These are phyloP conservation scores for Truncatella angustata DNA, from an alignment of 2,329 filamentous ascomycete species.

Conservation along the genomic window DNA sequence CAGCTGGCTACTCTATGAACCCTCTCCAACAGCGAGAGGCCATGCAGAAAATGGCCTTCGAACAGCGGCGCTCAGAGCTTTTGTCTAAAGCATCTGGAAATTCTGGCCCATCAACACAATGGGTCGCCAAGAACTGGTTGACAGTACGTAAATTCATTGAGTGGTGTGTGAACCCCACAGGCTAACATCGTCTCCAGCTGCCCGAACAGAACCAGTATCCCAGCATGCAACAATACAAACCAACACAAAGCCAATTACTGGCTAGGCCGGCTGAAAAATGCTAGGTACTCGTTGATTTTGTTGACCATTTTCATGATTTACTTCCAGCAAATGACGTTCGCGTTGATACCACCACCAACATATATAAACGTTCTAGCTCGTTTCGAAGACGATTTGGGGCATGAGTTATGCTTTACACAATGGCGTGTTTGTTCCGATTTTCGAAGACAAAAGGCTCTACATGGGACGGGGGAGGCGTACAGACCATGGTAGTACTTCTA, in stretches of 20 bases:
- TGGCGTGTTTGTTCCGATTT: too few species aligned
- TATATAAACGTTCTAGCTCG: too few species aligned
- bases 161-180: not conserved
- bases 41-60: conserved; percentile 43
- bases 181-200: not conserved
- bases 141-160: conserved; percentile 26
- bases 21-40: conserved; percentile 48
- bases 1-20: conserved; percentile 35
- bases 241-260: not conserved
- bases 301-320: too few species aligned
- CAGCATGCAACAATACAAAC: not conserved
- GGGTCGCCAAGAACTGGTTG: conserved; percentile 37
- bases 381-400: too few species aligned
- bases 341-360: not conserved
- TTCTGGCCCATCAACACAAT: conserved; percentile 34
- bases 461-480: too few species aligned
- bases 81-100: conserved; percentile 38
- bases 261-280: too few species aligned
- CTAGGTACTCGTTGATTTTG: too few species aligned
- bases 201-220: conserved; percentile 5
- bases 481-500: not conserved
- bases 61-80: conserved; percentile 41
- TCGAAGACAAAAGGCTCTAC: too few species aligned
- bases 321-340: not conserved
- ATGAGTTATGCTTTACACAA: too few species aligned